Evolutionary conservation across 495 filamentous ascomycete genomes (phyloP), one percentile per base, ranked within the genome.

Genomic region (Hyaloscypha finlandica): DNA sequence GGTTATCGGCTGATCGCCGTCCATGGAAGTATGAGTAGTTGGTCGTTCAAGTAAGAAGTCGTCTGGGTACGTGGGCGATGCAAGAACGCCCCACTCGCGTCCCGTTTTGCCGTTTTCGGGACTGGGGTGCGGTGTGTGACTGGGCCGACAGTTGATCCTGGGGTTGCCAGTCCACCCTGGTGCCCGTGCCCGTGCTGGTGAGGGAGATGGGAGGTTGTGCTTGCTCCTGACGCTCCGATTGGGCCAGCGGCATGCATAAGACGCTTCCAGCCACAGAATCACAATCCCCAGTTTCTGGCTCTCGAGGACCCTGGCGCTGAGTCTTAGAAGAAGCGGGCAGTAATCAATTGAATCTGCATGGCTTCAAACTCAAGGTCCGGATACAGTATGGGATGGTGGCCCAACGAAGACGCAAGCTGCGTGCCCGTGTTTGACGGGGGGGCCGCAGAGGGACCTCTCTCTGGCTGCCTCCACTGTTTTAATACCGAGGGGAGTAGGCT

Each of bases 11-110:
- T 37, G 29, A 51, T 25, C 22, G 42, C 12, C 39, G 20, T 4
- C 29, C 9, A 52, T 63, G 42, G 14, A 29, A 37, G 32, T 0
- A 8, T 1, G 29, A 11, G 20, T 12, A 32, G 37, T 52, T 32
- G 8, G 60, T 19, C 45, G 45, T 63, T 52, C 4, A 52, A 63
- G 39, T 52, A 52, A 63, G 22, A n/a, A 61, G 32, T 52, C n/a
- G 53, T 55, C 53, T 56, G 22, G 20, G 22, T 14, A n/a, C 20
- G 22, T 31, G 53, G 9, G 8, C 53, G 5, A 56, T 56, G 20
- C 53, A 56, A 48, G 3, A 8, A 56, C 3, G 30, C n/a, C 53
- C 53, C 20, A 29, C 53, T n/a, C 9, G 29, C 53, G 29, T 56
- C 53, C 53, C 25, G 25, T 25, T 25, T 25, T 25, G 25, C 25